Evolutionary conservation across 768 basidiomycete genomes (phyloP).

Genomic region (Asterophora parasitica): DNA sequence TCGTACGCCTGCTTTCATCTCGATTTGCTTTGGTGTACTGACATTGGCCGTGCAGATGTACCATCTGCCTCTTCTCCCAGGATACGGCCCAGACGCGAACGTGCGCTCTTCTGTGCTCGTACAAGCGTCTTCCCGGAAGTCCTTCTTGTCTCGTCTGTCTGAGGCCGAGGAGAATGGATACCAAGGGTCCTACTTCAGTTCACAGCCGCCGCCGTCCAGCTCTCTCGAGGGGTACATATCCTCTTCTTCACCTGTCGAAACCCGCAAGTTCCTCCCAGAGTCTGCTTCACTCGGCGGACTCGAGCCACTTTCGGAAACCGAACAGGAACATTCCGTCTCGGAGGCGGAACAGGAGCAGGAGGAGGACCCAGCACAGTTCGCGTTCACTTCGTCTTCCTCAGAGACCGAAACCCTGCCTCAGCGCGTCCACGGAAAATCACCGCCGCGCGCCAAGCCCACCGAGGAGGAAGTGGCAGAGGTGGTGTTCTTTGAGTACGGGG

Average conservation of each 20-base stretch:
- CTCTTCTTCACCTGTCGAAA: conserved; percentile 37
- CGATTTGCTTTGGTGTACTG: conserved; percentile 4
- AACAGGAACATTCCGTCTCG: conserved; percentile 9
- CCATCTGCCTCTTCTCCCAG: conserved; percentile 85
- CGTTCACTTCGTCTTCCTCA: conserved; percentile 1
- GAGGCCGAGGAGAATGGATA: conserved; percentile 91
- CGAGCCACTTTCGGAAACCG: not conserved
- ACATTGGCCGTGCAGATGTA: conserved; percentile 59
- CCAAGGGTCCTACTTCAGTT: conserved; percentile 76
- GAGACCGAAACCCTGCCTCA: conserved; percentile 4
- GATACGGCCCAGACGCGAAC: conserved; percentile 81
- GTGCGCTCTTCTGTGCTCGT: conserved; percentile 78
- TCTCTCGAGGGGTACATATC: conserved; percentile 63
- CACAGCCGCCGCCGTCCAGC: conserved; percentile 28
- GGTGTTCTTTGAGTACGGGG: conserved; percentile 84
- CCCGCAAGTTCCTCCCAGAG: conserved; percentile 20
- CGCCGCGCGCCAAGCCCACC: conserved; percentile 13
- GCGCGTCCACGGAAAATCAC: conserved; percentile 5
- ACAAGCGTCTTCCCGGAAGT: conserved; percentile 45
- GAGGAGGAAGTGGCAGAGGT: conserved; percentile 65
- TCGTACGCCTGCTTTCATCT: conserved; percentile 46
- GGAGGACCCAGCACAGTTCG: not conserved
- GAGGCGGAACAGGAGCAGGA: conserved; percentile 13
- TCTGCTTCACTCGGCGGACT: conserved; percentile 3
- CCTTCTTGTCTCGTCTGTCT: conserved; percentile 64